Base-by-base conservation (phyloP, 2,329 filamentous ascomycete species). In the Anthostomella pinea region DNA sequence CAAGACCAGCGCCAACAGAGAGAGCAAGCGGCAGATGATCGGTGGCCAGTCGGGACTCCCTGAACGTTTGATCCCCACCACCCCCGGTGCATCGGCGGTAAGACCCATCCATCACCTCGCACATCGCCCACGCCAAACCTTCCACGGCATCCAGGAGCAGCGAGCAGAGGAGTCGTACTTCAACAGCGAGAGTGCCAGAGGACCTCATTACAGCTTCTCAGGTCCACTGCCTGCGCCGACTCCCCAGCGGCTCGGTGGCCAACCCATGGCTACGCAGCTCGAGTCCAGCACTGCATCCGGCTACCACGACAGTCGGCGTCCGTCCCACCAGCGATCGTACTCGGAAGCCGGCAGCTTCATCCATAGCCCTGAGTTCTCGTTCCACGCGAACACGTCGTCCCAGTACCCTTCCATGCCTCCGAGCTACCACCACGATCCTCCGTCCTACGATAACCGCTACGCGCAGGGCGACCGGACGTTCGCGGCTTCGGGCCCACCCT, bases 21-120 rank as follows among this genome's bases (percentile, higher is more conserved):
- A 30, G 4, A 62, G 64, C 42, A 56, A 57, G 38, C 60, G 62
- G 21, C n/a, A n/a, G n/a, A n/a, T n/a, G n/a, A n/a, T n/a, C n/a
- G n/a, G n/a, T n/a, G n/a, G 25, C 28, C 13, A 38, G 10, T 17
- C 40, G 11, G 33, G 39, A 23, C 31, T 40, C 4, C 31, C 48
- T 1, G 43, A 49, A n/a, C n/a, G n/a, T n/a, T n/a, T n/a, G 13
- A 37, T 37, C 9, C 28, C 47, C 3, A 25, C 38, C 6, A 29
- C 43, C 2, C 20, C 24, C 17, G 19, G 6, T 14, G n/a, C 33
- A 5, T 6, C 26, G 37, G 31, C 32, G 49, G 9, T 52, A 30
- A 51, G 48, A 31, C 47, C 47, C 14, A 49, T 49, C 19, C 36
- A 51, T 25, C 29, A 47, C 17, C 43, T 62, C 1, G 40, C 60